Evolutionary conservation across 495 filamentous ascomycete genomes (phyloP).

Genomic region (Astrothelium macrocarpum): DNA sequence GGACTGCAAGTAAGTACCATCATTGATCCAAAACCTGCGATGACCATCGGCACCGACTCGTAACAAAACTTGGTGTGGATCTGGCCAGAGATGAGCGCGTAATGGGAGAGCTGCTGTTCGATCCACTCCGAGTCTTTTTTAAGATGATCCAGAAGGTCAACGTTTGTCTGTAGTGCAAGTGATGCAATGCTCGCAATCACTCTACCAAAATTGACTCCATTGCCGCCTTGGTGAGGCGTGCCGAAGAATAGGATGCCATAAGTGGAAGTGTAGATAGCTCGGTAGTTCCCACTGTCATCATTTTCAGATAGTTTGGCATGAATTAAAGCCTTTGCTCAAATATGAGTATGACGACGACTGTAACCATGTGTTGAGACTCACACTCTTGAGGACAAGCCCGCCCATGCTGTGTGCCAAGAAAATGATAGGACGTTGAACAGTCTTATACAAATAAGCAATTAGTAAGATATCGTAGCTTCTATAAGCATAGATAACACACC

Average conservation of each 20-base stretch:
- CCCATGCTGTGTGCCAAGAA: too few species aligned
- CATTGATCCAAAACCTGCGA: slow-evolving; percentile 15
- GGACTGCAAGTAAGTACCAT: slow-evolving; percentile 19
- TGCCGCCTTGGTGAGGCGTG: slow-evolving; percentile 27
- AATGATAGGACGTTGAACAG: too few species aligned
- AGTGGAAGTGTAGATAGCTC: slow-evolving; percentile 16
- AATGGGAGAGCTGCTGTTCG: slow-evolving; percentile 28
- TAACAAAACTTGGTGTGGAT: neutral
- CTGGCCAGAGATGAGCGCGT: slow-evolving; percentile 6
- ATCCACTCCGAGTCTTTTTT: slow-evolving; percentile 31
- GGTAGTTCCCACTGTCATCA: too few species aligned
- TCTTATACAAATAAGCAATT: too few species aligned
- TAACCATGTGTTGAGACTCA: too few species aligned
- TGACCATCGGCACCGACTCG: slow-evolving; percentile 2
- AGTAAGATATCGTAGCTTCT: too few species aligned
- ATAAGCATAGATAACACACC: too few species aligned
- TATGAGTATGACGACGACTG: too few species aligned
- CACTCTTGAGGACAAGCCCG: too few species aligned
- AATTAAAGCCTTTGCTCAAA: too few species aligned
- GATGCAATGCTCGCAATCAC: slow-evolving; percentile 30
- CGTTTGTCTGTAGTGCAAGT: slow-evolving; percentile 24
- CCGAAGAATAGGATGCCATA: slow-evolving; percentile 22
- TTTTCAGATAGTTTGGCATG: too few species aligned
- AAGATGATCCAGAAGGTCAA: slow-evolving; percentile 24
- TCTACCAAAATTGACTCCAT: slow-evolving; percentile 18